Evolutionary conservation across 202 grass and related monocot species (phyloP), one percentile per base, ranked within the genome.

Genomic region (Schoenoplectus tabernaemontani): DNA sequence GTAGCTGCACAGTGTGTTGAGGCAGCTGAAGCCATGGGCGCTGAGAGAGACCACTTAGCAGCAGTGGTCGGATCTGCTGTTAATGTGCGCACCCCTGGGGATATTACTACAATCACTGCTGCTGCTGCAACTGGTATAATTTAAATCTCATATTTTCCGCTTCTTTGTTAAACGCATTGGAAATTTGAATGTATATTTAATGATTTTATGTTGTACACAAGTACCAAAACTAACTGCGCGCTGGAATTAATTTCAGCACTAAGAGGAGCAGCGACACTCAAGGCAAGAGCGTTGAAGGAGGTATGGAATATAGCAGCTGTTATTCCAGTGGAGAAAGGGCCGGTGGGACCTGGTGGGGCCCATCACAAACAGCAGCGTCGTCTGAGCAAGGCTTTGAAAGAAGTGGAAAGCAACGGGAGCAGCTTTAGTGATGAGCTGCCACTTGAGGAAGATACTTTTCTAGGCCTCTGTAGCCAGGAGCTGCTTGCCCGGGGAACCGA

Each of bases 1-100:
- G 96, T 99, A 10, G 96, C 96, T 1, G 96, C 96, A 7, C 96
- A 99, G 83, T 99, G 96, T 81, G 91, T 89, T 0, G 96, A 95
- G 83, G 90, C 92, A 1, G 96, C 96, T 0, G 96, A 95, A 81
- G 78, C 91, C 16, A 43, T 93, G 70, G 96, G 96, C 9, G 96
- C 96, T 47, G 96, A 95, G 64, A 87, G 90, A 30, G 96, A 91
- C 30, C 90, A 88, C 76, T 67, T 99, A n/a, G 91, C 87, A 7
- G 87, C 88, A 5, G 85, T 87, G 5, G 83, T 99, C 4, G 90
- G 70, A 3, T 99, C 96, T 0, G 96, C 96, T 0, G 96, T 99
- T 32, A 99, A 70, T 46, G 96, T 90, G 38, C 15, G 92, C 30
- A 92, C 88, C 0, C 86, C 90, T 1, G 88, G 96, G 0, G 96